Evolutionary conservation across 208 protist genomes (phyloP).

Genomic region (Leishmania martiniquensis): DNA sequence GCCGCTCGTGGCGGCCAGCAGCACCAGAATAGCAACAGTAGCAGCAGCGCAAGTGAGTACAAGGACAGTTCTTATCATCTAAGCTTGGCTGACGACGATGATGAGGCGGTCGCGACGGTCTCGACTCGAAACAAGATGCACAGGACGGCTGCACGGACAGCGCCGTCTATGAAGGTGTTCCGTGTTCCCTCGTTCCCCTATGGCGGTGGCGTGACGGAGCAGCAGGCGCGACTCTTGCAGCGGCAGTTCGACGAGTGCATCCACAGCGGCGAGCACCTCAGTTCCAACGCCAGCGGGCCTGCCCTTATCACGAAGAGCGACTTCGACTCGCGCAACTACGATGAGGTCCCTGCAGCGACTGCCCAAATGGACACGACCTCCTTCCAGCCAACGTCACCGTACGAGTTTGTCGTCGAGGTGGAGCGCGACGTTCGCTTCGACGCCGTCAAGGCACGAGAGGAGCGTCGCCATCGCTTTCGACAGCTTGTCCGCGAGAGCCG

Average conservation of each 20-base stretch:
- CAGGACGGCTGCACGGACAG: slow-evolving; percentile 7
- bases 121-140: slow-evolving; percentile 26
- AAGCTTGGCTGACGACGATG: slow-evolving; percentile 21
- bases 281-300: slow-evolving; percentile 33
- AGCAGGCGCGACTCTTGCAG: slow-evolving; percentile 54
- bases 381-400: slow-evolving; percentile 73
- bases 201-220: slow-evolving; percentile 83
- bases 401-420: slow-evolving; percentile 90
- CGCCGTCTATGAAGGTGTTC: slow-evolving; percentile 39
- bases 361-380: slow-evolving; percentile 28
- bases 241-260: slow-evolving; percentile 56
- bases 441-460: slow-evolving; percentile 67
- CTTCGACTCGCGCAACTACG: slow-evolving; percentile 46
- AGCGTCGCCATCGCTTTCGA: slow-evolving; percentile 66
- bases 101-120: slow-evolving; percentile 22
- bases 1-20: not conserved
- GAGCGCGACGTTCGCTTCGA: slow-evolving; percentile 79
- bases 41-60: slow-evolving; percentile 23
- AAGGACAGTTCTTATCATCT: slow-evolving; percentile 1
- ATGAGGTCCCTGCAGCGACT: slow-evolving; percentile 42
- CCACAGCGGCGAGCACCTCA: slow-evolving; percentile 33
- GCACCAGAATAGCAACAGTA: slow-evolving; percentile 11
- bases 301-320: slow-evolving; percentile 44
- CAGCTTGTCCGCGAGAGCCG: slow-evolving; percentile 68
- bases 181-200: slow-evolving; percentile 87